These are phyloP conservation scores for Erodium moschatum DNA, from an alignment of 441 rosid genomes.

Conservation along the genomic window DNA sequence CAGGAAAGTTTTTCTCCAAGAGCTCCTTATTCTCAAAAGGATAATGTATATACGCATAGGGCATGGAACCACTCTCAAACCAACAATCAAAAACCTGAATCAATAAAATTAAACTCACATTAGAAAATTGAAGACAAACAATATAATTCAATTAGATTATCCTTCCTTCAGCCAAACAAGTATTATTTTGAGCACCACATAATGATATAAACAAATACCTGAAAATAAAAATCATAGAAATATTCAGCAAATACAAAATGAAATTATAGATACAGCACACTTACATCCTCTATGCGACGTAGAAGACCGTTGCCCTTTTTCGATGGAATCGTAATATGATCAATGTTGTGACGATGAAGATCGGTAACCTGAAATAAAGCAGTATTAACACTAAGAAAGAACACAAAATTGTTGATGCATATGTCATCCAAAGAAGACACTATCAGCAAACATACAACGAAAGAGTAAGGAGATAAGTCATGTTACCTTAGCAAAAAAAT, in stretches of 20 bases:
- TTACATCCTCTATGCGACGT: conserved; percentile 85
- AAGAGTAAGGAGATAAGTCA: conserved; percentile 15
- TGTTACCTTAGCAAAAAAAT: background rate
- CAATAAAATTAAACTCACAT: conserved; percentile 8
- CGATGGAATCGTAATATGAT: conserved; percentile 83
- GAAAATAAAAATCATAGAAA: background rate
- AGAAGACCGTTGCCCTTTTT: conserved; percentile 57
- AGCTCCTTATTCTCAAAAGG: conserved; percentile 90
- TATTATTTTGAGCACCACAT: too few relatives aligned
- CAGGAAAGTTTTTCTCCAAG: conserved; percentile 90
- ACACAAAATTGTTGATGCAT: conserved; percentile 11
- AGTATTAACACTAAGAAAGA: conserved; percentile 12
- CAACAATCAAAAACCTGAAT: conserved; percentile 96
- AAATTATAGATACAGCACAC: conserved; percentile 7
- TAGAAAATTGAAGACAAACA: conserved; percentile 7
- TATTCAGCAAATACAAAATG: background rate
- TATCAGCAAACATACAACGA: background rate
- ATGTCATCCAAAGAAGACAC: conserved; percentile 1
- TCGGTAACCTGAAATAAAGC: conserved; percentile 57
- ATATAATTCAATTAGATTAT: background rate
- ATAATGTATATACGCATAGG: conserved; percentile 91
- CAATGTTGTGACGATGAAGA: conserved; percentile 96
- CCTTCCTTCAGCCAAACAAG: background rate
- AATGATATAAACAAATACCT: background rate
- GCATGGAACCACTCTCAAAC: conserved; percentile 99